A percentile compares a stretch with the other conserved stretches of the same genome.
Conservation (phyloP, 106 monocot species). For the Alisma plantagoaquatica region DNA sequence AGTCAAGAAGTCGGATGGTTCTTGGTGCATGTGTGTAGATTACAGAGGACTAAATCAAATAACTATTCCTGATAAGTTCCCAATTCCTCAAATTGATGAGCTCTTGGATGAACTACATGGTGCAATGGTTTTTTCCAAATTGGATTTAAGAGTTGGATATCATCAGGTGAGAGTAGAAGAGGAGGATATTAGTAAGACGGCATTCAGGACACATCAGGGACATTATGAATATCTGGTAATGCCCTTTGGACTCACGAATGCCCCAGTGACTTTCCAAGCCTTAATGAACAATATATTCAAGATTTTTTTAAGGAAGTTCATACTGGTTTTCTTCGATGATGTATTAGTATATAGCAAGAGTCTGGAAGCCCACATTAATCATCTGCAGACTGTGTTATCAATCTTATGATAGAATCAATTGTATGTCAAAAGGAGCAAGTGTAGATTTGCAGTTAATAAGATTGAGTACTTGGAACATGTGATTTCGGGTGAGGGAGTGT, state of each 20-base stretch:
- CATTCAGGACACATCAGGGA: background rate
- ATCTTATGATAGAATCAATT: background rate
- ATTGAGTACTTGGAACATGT: background rate
- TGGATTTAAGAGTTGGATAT: background rate
- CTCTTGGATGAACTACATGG: background rate
- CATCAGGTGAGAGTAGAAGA: background rate
- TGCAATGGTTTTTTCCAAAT: background rate
- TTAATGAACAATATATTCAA: slow-evolving; percentile 1
- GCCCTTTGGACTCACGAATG: background rate
- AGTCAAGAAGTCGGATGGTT: background rate
- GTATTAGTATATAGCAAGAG: background rate
- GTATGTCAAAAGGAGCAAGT: background rate
- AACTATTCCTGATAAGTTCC: background rate
- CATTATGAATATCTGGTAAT: slow-evolving; percentile 1
- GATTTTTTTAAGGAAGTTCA: background rate
- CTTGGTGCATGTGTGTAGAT: background rate
- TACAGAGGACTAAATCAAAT: background rate
- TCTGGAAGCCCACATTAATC: background rate
- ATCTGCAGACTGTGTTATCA: background rate
- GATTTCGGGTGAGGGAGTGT: background rate
- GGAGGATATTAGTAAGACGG: background rate
- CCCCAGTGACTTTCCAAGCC: background rate
- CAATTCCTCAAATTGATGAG: background rate
- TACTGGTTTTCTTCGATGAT: slow-evolving; percentile 1
- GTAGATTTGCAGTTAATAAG: background rate